Evolutionary conservation across 495 filamentous ascomycete species (phyloP), one percentile per base, ranked within the genome.

Genomic region (Terfezia boudieri): DNA sequence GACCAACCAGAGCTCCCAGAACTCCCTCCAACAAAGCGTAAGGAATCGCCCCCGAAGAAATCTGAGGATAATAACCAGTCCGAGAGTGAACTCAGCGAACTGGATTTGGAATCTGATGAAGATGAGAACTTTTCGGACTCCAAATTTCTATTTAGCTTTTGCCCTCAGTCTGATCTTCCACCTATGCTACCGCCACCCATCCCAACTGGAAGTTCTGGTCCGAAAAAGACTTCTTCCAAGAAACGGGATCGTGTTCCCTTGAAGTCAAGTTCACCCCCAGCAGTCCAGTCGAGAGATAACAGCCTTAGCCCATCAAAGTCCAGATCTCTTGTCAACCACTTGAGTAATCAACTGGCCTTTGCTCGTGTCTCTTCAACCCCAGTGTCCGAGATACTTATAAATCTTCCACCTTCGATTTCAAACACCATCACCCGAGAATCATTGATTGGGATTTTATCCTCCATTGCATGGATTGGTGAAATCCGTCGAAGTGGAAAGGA

Each of bases 271-370:
- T 46, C 41, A 46, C 41, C 41, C 4, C 41, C 41, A 20, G 41
- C 41, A 14, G 41, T 46, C 12, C 14, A 46, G 12, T 46, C 41
- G 70, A 67, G 63, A 59, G 9, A 56, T 65, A 37, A 62, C 64
- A 51, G 64, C 63, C 37, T 67, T 62, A n/a, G 41, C 41, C 58
- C 60, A 49, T 70, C 63, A 51, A 69, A 62, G 52, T 53, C 54
- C 67, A 60, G 69, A 64, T 60, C 75, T 60, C 66, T 81, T 53
- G 67, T 68, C 48, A 86, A 95, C 64, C 92, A 96, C 62, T 79
- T 88, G 52, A 74, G 84, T 61, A 98, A 96, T 66, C 90, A 98
- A 67, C 73, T 98, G 17, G 88, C 92, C n/a, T 98, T 83, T 66
- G 94, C 90, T 11, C 84, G 92, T 17, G 72, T 95, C 2, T 85